phyloP scores from a whole-genome alignment of 192 early-diverging fungal species.

The Podochytrium sp. region DNA sequence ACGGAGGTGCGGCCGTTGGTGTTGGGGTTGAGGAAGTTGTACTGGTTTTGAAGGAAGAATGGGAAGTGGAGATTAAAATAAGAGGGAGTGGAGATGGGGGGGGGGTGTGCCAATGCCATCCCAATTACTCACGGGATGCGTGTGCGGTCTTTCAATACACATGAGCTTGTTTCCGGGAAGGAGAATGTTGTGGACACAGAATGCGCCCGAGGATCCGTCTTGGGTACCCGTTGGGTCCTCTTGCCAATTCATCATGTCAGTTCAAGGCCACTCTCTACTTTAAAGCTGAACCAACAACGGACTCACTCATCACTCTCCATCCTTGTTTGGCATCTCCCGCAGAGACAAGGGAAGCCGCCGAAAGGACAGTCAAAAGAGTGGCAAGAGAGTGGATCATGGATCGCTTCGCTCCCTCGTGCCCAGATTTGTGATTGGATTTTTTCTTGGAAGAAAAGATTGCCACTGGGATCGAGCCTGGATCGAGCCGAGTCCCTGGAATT shows the following conservation, averaged over 20 bases:
- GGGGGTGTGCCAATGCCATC: too few relatives aligned
- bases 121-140: slow-evolving; percentile 12
- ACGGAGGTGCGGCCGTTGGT: slow-evolving; percentile 17
- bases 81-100: too few relatives aligned
- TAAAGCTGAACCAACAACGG: background rate
- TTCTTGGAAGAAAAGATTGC: too few relatives aligned
- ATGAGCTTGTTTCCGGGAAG: slow-evolving; percentile 29
- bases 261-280: too few relatives aligned
- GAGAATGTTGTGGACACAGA: slow-evolving; percentile 34
- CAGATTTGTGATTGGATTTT: too few relatives aligned
- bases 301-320: background rate
- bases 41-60: background rate
- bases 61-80: background rate
- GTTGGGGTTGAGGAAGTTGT: slow-evolving; percentile 9
- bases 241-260: background rate
- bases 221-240: too few relatives aligned
- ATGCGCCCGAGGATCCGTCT: slow-evolving; percentile 28
- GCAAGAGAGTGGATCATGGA: too few relatives aligned
- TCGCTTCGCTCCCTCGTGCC: too few relatives aligned
- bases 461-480: too few relatives aligned
- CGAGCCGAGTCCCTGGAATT: too few relatives aligned
- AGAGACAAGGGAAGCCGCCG: background rate
- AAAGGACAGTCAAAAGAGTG: background rate
- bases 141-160: slow-evolving; percentile 44
- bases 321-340: background rate